Conservation (phyloP, 345 rosid genomes). For the Balakata baccata region DNA sequence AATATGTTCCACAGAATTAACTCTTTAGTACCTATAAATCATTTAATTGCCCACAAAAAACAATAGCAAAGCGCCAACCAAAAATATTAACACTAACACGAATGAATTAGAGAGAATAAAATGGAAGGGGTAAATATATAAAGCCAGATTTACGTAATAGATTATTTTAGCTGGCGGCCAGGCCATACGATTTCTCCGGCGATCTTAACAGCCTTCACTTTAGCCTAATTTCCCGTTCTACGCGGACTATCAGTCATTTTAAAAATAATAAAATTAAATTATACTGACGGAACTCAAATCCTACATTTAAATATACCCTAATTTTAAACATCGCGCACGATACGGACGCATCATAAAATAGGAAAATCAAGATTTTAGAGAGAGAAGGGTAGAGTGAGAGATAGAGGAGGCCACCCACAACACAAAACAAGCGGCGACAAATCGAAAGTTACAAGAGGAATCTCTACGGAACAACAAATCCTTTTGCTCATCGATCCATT, state of each 20-base stretch:
- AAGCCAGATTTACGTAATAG: neutral
- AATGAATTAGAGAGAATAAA: no score
- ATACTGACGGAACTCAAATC: constrained; percentile 3
- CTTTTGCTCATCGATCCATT: neutral
- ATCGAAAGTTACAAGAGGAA: neutral
- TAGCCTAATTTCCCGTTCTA: constrained; percentile 5
- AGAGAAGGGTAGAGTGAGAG: neutral
- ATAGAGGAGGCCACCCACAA: neutral
- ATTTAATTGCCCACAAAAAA: no score
- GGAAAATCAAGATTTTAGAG: neutral
- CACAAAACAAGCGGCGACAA: neutral
- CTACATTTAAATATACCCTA: constrained; percentile 7
- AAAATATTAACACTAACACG: no score
- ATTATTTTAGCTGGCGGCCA: neutral
- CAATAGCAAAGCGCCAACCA: no score
- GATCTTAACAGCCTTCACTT: neutral
- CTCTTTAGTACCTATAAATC: no score
- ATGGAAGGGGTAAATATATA: neutral
- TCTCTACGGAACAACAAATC: neutral
- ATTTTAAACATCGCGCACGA: constrained; percentile 8
- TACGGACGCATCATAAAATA: neutral
- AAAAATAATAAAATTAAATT: neutral
- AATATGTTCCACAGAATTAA: no score
- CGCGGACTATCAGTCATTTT: neutral
- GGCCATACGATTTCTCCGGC: neutral